These are phyloP conservation scores for Phytophthora sojae DNA, from an alignment of 352 stramenopile genomes.

Conservation along the genomic window DNA sequence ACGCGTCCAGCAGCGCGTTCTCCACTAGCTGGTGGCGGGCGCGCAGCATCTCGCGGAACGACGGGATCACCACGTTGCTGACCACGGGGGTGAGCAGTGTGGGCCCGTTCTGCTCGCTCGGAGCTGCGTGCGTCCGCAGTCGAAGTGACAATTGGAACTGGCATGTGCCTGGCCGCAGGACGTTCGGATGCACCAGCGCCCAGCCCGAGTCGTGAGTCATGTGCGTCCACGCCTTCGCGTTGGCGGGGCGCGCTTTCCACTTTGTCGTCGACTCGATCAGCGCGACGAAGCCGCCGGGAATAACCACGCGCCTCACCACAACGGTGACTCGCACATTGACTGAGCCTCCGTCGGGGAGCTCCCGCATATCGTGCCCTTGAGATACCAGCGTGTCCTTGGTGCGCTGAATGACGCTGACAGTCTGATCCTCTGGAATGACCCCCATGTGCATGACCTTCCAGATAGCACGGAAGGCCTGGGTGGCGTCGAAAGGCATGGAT, in stretches of 20 bases:
- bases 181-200: conserved; percentile 15
- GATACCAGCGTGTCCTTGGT: conserved; percentile 16
- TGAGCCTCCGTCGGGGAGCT: conserved; percentile 13
- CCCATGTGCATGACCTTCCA: conserved; percentile 23
- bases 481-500: conserved; percentile 18
- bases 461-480: conserved; percentile 6
- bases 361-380: conserved; percentile 5
- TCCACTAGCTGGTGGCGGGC: conserved; percentile 25
- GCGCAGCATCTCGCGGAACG: conserved; percentile 9
- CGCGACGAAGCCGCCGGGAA: conserved; percentile 17
- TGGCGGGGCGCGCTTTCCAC: conserved; percentile 9
- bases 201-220: conserved; percentile 26
- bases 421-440: background rate
- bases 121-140: conserved; percentile 10
- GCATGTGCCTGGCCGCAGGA: conserved; percentile 5
- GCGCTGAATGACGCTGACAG: background rate
- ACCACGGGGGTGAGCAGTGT: conserved; percentile 23
- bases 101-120: background rate
- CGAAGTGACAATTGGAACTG: conserved; percentile 15
- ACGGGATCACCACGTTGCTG: conserved; percentile 27
- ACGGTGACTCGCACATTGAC: conserved; percentile 12
- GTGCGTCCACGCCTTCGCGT: conserved; percentile 20
- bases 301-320: conserved; percentile 19
- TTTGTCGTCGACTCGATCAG: conserved; percentile 26
- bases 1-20: conserved; percentile 26